Base-by-base conservation (phyloP, 2,329 filamentous ascomycete genomes). In the Amauroascus verrucosus region DNA sequence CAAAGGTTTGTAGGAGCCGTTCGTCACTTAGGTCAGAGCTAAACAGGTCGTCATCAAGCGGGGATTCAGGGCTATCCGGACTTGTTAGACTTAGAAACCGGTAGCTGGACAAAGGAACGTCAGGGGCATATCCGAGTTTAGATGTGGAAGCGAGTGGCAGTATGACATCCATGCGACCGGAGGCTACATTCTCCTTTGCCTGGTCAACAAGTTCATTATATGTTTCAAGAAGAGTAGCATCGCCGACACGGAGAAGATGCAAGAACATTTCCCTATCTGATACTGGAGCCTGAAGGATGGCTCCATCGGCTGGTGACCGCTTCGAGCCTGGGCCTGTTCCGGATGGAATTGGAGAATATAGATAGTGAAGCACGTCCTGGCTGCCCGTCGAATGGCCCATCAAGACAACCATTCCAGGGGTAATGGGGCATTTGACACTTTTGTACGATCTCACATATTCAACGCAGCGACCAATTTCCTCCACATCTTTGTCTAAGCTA, bases 11-110 rank as follows among this genome's bases (percentile, higher is more conserved):
- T 22, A 68, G 63, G 6, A 89, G 71, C 16, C 75, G 72, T 30
- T 78, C 73, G 40, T 80, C 77, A 0, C 72, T 67, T n/a, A 93
- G 70, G 64, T 93, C 86, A 2, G 81, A 83, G n/a, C 85, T 90
- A 70, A 95, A 95, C 64, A 86, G 88, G 65, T 95, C 90, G 65
- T 96, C 90, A 55, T 86, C 84, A 8, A 84, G 85, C 4, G 81
- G 75, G 48, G 73, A 68, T 45, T 74, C 71, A 0, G 79, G 79
- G 20, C 75, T 78, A 44, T 68, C 68, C 0, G 73, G 73, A 37
- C 71, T 74, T 0, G 76, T 71, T 6, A 86, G 69, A 45, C 78
- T 80, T 33, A 83, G 64, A 65, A 81, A 84, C 40, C 83, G 66
- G 44, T 71, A 70, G 6, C 82, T 79, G n/a, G 71, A 76, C 3